Evolutionary conservation across 441 rosid species (phyloP).

Genomic region (Gossypium schwendimanii): DNA sequence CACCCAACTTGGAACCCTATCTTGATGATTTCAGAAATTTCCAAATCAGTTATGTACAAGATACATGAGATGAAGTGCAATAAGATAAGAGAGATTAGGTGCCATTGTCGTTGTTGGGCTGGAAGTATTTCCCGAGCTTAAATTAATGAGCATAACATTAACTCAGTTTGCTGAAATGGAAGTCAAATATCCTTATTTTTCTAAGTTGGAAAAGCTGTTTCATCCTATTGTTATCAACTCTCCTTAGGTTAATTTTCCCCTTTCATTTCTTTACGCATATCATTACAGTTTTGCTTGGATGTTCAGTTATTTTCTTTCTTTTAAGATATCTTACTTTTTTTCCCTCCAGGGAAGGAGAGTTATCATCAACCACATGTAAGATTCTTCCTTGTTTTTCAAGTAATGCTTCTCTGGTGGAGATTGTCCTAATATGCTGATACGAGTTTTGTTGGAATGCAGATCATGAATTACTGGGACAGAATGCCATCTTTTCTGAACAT

Average conservation of each 20-base stretch:
- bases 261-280: neutral
- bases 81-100: neutral
- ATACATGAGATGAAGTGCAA: neutral
- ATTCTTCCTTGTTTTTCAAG: slow-evolving; percentile 13
- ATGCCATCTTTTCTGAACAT: slow-evolving; percentile 71
- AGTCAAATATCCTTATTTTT: neutral
- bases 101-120: neutral
- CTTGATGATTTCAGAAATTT: neutral
- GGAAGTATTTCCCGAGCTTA: neutral
- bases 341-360: slow-evolving; percentile 75
- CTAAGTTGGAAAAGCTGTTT: neutral
- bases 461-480: slow-evolving; percentile 70
- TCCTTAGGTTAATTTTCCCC: neutral
- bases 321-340: neutral
- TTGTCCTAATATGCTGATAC: slow-evolving; percentile 8
- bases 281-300: neutral
- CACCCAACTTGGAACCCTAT: neutral
- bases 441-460: slow-evolving; percentile 44
- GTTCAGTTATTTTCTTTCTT: neutral
- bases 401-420: slow-evolving; percentile 12
- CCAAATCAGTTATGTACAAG: neutral
- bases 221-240: neutral
- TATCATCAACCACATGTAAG: slow-evolving; percentile 79
- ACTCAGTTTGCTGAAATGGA: neutral
- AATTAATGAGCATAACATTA: neutral